These are phyloP conservation scores for Noccaea bulbosa DNA, from an alignment of 345 rosid species.

Conservation along the genomic window DNA sequence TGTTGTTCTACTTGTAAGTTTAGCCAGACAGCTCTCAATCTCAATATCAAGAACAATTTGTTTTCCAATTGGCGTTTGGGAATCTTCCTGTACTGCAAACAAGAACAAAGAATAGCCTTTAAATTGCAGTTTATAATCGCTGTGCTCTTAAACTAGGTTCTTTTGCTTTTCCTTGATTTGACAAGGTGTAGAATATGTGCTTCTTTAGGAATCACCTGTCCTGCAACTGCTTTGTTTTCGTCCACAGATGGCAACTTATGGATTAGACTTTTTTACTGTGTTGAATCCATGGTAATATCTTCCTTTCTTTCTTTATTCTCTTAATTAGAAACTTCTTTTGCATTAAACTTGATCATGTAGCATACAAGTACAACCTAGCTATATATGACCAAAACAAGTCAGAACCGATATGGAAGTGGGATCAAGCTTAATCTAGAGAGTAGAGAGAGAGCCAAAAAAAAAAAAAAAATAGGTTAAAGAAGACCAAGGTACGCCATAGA, in stretches of 20 bases:
- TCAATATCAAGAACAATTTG: slow-evolving; percentile 21
- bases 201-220: slow-evolving; percentile 21
- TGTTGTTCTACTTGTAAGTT: not conserved
- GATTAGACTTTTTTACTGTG: slow-evolving; percentile 34
- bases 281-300: slow-evolving; percentile 54
- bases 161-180: slow-evolving; percentile 36
- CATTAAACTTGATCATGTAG: slow-evolving; percentile 19
- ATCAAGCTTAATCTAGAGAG: slow-evolving; percentile 48
- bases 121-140: slow-evolving; percentile 11
- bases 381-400: slow-evolving; percentile 16
- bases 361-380: slow-evolving; percentile 4
- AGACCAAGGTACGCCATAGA: slow-evolving; percentile 48
- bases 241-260: slow-evolving; percentile 65
- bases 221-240: slow-evolving; percentile 74
- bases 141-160: slow-evolving; percentile 33
- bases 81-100: slow-evolving; percentile 31
- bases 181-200: slow-evolving; percentile 31
- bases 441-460: slow-evolving; percentile 38
- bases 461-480: slow-evolving; percentile 1
- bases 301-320: slow-evolving; percentile 45
- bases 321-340: slow-evolving; percentile 13
- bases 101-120: not conserved
- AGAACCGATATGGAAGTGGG: slow-evolving; percentile 67
- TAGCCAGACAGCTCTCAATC: slow-evolving; percentile 26
- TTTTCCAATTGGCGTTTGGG: not conserved